phyloP scores from a whole-genome alignment of 2,329 filamentous ascomycete species.

The Zymoseptoria brevis region DNA sequence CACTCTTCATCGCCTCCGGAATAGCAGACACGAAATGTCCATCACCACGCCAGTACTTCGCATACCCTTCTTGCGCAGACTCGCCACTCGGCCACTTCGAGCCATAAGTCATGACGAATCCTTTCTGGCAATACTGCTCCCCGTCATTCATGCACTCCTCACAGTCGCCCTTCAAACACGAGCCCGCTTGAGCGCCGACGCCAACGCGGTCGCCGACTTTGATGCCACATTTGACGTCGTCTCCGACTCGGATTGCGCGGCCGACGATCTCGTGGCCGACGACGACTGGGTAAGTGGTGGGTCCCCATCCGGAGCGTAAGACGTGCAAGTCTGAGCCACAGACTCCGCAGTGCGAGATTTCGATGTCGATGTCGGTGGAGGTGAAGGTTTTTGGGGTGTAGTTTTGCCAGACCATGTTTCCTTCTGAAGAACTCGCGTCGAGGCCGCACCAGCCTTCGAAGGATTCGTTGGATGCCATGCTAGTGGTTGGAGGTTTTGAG shows the following conservation, averaged over 20 bases:
- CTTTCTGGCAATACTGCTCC: constrained; percentile 36
- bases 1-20: constrained; percentile 40
- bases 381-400: constrained; percentile 35
- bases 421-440: constrained; percentile 40
- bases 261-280: constrained; percentile 31
- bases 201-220: constrained; percentile 39
- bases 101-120: constrained; percentile 22
- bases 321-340: constrained; percentile 29
- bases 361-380: constrained; percentile 34
- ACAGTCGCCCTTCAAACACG: constrained; percentile 42
- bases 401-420: constrained; percentile 47
- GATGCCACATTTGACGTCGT: constrained; percentile 25
- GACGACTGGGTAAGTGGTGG: constrained; percentile 18
- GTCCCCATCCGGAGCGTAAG: constrained; percentile 34
- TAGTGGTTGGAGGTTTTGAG: neutral
- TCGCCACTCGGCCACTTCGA: constrained; percentile 16
- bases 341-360: constrained; percentile 33
- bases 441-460: constrained; percentile 53
- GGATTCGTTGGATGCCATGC: constrained; percentile 34
- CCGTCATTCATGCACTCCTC: constrained; percentile 44
- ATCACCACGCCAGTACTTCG: constrained; percentile 41
- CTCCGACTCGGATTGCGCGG: constrained; percentile 28
- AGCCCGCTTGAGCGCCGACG: constrained; percentile 43
- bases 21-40: constrained; percentile 51
- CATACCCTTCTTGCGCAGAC: constrained; percentile 56